Conservation (phyloP, 768 basidiomycete species). For the Rhodotorula graminis region DNA sequence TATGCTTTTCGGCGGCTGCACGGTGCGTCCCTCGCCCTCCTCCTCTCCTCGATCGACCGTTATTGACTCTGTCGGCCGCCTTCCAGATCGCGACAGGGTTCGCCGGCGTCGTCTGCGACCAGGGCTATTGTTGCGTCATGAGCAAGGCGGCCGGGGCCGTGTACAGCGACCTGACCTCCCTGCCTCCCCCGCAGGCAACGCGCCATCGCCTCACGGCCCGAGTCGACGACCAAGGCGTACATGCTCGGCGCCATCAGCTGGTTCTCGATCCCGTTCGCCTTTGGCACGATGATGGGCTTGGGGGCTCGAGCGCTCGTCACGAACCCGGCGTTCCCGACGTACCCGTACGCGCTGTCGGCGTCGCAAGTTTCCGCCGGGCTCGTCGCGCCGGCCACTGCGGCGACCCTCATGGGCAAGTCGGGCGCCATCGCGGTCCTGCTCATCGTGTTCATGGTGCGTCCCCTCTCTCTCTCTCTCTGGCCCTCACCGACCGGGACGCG, state of each 20-base stretch:
- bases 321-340: conserved; percentile 26
- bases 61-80: not conserved
- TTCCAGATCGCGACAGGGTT: conserved; percentile 59
- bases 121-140: not conserved
- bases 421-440: conserved; percentile 75
- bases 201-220: not conserved
- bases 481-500: no score
- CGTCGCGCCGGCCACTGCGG: conserved; percentile 69
- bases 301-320: conserved; percentile 70
- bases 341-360: conserved; percentile 31
- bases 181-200: not conserved
- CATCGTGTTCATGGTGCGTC: conserved; percentile 62
- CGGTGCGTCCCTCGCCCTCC: not conserved
- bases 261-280: conserved; percentile 49
- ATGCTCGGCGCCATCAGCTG: conserved; percentile 84
- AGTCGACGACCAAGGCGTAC: conserved; percentile 1
- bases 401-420: conserved; percentile 69
- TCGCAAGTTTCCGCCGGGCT: conserved; percentile 82
- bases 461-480: no score
- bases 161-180: no score
- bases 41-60: conserved; percentile 48
- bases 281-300: conserved; percentile 82
- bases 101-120: conserved; percentile 50
- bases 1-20: conserved; percentile 66
- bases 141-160: no score